Evolutionary conservation across 331 rosid species (phyloP), one percentile per base, ranked within the genome.

Genomic region (Malus hybrid): DNA sequence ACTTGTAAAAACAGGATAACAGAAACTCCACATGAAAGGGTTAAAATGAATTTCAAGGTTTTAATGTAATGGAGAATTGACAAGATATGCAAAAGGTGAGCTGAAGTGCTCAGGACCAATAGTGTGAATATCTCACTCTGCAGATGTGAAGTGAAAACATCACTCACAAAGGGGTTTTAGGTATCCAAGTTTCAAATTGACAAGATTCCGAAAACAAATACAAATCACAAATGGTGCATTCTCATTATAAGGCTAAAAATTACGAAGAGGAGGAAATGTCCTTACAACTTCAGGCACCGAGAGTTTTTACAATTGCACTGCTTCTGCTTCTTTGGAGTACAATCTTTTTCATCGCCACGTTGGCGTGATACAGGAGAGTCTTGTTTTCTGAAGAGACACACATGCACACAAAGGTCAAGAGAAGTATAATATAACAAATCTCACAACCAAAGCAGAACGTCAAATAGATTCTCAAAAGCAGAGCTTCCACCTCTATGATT

Each of bases 281-380:
- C 91, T 86, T 79, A 91, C 97, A 91, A 81, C 81, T 91, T 89
- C 83, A 91, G 88, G 88, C 97, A 91, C 62, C 85, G 82, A 13
- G 97, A 89, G 81, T 88, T 87, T 85, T 78, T 89, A 85, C 97
- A 91, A 63, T 89, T 89, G 54, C 97, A 91, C 34, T 85, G 97
- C 82, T 85, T 91, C 75, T 84, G 87, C 75, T 88, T 89, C 84
- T 85, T 91, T 69, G 91, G 97, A 77, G 97, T 88, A 67, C 46
- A 67, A 52, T 87, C 88, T 76, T 85, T 83, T 50, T 67, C 81
- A 32, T 84, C 95, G 64, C 70, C 74, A 54, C 56, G 82, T 34
- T 73, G 69, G 39, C 80, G 86, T 70, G 87, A 72, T 67, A 71
- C 77, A 61, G 93, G 90, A 80, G 91, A 89, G 73, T 87, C 93